phyloP scores from a whole-genome alignment of 805 yeast genomes.

The Diddensiella transvaalensis region DNA sequence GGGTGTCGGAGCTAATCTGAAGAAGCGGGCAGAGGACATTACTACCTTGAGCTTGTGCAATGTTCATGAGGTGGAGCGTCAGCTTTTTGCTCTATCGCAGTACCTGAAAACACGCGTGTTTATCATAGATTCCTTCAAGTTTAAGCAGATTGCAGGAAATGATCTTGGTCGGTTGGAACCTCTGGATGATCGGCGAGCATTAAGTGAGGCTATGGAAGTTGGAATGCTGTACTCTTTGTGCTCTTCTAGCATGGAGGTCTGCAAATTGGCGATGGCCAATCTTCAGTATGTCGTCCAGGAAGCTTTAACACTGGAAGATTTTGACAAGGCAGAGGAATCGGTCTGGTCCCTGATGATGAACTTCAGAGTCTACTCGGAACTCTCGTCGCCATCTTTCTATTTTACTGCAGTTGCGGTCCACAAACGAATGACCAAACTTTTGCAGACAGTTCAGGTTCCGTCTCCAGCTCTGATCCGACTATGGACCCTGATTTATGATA shows the following conservation, averaged over 20 bases:
- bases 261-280: conserved; percentile 44
- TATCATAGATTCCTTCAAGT: conserved; percentile 30
- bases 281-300: conserved; percentile 32
- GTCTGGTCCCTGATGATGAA: conserved; percentile 31
- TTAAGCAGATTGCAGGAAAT: conserved; percentile 25
- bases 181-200: conserved; percentile 29
- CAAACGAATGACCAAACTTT: conserved; percentile 51
- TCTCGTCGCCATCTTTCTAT: conserved; percentile 52
- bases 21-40: conserved; percentile 37
- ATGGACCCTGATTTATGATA: conserved; percentile 46
- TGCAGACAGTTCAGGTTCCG: conserved; percentile 30
- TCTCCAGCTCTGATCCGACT: conserved; percentile 38
- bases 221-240: conserved; percentile 50
- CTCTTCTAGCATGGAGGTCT: conserved; percentile 49
- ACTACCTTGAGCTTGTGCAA: neutral
- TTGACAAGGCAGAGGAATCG: conserved; percentile 17
- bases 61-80: neutral
- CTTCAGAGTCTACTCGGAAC: conserved; percentile 38
- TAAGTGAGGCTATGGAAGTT: conserved; percentile 46
- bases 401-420: conserved; percentile 70
- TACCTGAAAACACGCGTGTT: conserved; percentile 38
- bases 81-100: conserved; percentile 25
- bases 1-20: conserved; percentile 31
- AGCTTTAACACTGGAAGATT: conserved; percentile 24
- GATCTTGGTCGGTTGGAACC: conserved; percentile 28